A percentile compares a stretch with the other conserved stretches of the same genome.
Evolutionary conservation across 2,329 filamentous ascomycete species (phyloP).

Genomic region (Claviceps arundinis): DNA sequence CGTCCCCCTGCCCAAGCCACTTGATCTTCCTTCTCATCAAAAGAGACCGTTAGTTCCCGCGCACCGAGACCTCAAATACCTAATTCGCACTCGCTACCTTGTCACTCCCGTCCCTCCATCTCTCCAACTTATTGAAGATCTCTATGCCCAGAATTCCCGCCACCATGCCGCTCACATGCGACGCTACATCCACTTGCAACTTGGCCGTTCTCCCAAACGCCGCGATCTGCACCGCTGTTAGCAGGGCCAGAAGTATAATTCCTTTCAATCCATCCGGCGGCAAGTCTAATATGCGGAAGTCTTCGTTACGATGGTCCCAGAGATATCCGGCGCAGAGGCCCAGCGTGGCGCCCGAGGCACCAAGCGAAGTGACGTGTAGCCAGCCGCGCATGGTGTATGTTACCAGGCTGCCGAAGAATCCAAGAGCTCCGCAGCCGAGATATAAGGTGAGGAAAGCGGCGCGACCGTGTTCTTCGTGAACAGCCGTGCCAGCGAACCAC

Average conservation of each 20-base stretch:
- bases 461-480: slow-evolving; percentile 59
- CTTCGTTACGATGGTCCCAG: slow-evolving; percentile 42
- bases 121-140: slow-evolving; percentile 14
- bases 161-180: slow-evolving; percentile 38
- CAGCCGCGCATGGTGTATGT: slow-evolving; percentile 32
- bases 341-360: slow-evolving; percentile 52
- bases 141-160: slow-evolving; percentile 31
- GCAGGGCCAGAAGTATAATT: slow-evolving; percentile 37
- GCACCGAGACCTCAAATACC: slow-evolving; percentile 7
- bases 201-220: slow-evolving; percentile 29
- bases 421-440: slow-evolving; percentile 42
- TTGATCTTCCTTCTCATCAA: too few species aligned
- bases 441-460: slow-evolving; percentile 58
- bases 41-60: not conserved
- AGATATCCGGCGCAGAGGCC: slow-evolving; percentile 50
- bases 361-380: slow-evolving; percentile 40
- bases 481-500: slow-evolving; percentile 49
- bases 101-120: slow-evolving; percentile 1
- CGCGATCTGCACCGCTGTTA: slow-evolving; percentile 36
- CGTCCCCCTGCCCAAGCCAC: too few species aligned
- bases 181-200: slow-evolving; percentile 34
- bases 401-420: slow-evolving; percentile 44
- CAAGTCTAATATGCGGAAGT: slow-evolving; percentile 43
- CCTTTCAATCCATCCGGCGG: slow-evolving; percentile 45
- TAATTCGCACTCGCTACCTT: slow-evolving; percentile 1